Evolutionary conservation across 768 basidiomycete species (phyloP).

Genomic region (Rhodosporidiobolus sp.): DNA sequence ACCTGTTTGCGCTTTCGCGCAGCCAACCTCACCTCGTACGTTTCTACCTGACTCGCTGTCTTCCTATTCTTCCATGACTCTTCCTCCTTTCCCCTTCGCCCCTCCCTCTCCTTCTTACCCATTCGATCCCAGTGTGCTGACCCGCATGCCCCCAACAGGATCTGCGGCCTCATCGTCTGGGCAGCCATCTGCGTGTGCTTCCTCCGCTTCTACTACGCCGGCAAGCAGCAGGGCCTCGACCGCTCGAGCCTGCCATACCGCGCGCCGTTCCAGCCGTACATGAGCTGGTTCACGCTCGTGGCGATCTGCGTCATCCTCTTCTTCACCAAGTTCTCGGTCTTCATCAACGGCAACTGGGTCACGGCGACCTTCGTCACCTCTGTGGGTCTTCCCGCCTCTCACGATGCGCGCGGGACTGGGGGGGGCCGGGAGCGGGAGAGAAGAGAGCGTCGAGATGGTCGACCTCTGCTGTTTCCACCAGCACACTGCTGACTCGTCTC

Average conservation of each 20-base stretch:
- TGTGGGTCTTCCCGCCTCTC: not conserved
- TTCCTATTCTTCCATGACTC: too few species aligned
- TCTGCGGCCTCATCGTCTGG: slow-evolving; percentile 66
- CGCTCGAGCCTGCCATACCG: slow-evolving; percentile 50
- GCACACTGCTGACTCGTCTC: too few species aligned
- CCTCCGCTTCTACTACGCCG: slow-evolving; percentile 73
- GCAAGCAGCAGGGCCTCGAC: slow-evolving; percentile 58
- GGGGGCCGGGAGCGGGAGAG: too few species aligned
- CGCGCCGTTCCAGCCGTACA: slow-evolving; percentile 56
- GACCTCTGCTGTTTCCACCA: too few species aligned
- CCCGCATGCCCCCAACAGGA: slow-evolving; percentile 48
- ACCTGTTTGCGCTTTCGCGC: not conserved
- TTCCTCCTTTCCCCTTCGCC: too few species aligned
- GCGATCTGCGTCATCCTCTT: slow-evolving; percentile 50
- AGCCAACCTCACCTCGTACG: too few species aligned
- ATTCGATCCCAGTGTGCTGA: too few species aligned
- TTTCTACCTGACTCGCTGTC: too few species aligned
- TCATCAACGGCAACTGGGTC: slow-evolving; percentile 62
- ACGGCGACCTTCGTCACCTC: slow-evolving; percentile 4
- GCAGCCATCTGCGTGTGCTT: slow-evolving; percentile 72
- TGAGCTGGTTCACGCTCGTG: slow-evolving; percentile 66
- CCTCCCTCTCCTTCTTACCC: too few species aligned
- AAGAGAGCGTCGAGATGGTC: too few species aligned
- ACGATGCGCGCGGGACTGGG: not conserved
- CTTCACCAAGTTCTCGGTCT: slow-evolving; percentile 38